These are phyloP conservation scores for Emmonsia crescens DNA, from an alignment of 2,329 filamentous ascomycete species.

Conservation along the genomic window DNA sequence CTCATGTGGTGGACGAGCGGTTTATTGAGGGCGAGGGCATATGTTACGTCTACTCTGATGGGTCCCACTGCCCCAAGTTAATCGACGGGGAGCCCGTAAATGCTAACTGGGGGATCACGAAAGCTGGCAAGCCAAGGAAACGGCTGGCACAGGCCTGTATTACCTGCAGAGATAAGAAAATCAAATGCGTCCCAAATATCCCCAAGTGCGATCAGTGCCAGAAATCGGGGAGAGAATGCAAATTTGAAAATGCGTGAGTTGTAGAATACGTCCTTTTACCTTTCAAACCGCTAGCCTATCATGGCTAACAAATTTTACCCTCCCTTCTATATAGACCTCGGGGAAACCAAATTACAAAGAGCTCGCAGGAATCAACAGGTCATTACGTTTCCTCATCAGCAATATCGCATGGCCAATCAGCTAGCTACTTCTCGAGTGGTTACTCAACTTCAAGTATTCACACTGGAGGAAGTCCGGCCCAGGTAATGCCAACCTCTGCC, in stretches of 20 bases:
- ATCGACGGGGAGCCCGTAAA: constrained; percentile 83
- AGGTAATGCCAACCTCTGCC: neutral
- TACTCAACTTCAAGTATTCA: neutral
- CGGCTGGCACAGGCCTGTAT: constrained; percentile 84
- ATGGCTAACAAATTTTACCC: constrained; percentile 15
- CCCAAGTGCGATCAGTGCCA: constrained; percentile 85
- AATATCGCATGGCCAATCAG: neutral
- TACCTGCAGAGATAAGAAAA: constrained; percentile 92
- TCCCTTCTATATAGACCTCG: constrained; percentile 16
- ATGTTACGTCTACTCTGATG: constrained; percentile 81
- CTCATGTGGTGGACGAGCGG: constrained; percentile 29
- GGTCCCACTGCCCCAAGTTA: constrained; percentile 66
- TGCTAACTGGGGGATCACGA: constrained; percentile 86
- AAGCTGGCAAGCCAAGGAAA: constrained; percentile 87
- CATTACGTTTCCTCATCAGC: neutral
- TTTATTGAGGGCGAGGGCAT: constrained; percentile 61
- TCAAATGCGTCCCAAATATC: constrained; percentile 85
- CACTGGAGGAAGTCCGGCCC: neutral
- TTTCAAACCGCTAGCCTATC: neutral
- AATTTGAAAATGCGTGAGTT: constrained; percentile 75
- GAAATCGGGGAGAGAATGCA: constrained; percentile 77
- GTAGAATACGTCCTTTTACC: neutral
- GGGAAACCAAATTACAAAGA: constrained; percentile 20
- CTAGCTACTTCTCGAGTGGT: neutral
- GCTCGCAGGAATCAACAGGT: neutral